These are phyloP conservation scores for Stemphylium vesicarium DNA, from an alignment of 2,329 filamentous ascomycete genomes.

Conservation along the genomic window DNA sequence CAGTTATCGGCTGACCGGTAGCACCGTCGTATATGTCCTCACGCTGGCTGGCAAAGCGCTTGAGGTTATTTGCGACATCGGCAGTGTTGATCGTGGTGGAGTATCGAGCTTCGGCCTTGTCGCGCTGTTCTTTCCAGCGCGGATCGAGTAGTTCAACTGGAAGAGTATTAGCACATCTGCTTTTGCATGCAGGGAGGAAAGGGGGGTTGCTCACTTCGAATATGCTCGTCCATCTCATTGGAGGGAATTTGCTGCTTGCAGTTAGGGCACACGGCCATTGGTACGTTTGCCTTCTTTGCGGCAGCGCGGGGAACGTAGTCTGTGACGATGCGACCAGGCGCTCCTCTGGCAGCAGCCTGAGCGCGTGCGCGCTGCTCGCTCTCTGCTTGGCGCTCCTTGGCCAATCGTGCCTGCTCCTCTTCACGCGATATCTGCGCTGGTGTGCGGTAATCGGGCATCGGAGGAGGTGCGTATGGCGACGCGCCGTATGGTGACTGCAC, in stretches of 20 bases:
- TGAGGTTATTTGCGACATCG: conserved; percentile 92
- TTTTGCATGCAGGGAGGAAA: background rate
- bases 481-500: conserved; percentile 36
- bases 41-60: conserved; percentile 88
- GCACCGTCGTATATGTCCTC: conserved; percentile 83
- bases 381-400: conserved; percentile 52
- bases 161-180: conserved; percentile 46
- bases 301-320: conserved; percentile 90
- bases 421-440: conserved; percentile 44
- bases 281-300: conserved; percentile 67
- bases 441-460: conserved; percentile 37
- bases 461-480: conserved; percentile 31
- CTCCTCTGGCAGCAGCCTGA: conserved; percentile 76
- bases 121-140: conserved; percentile 93
- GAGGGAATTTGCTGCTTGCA: conserved; percentile 89
- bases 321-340: conserved; percentile 79
- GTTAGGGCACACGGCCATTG: conserved; percentile 85
- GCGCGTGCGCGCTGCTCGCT: conserved; percentile 74
- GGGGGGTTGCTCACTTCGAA: conserved; percentile 71
- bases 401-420: conserved; percentile 46
- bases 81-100: conserved; percentile 85
- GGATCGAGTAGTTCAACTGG: conserved; percentile 89
- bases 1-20: conserved; percentile 70
- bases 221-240: conserved; percentile 87
- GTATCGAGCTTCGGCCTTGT: conserved; percentile 83